Evolutionary conservation across 106 monocot genomes (phyloP), one percentile per base, ranked within the genome.

Genomic region (Iris macrosiphon): DNA sequence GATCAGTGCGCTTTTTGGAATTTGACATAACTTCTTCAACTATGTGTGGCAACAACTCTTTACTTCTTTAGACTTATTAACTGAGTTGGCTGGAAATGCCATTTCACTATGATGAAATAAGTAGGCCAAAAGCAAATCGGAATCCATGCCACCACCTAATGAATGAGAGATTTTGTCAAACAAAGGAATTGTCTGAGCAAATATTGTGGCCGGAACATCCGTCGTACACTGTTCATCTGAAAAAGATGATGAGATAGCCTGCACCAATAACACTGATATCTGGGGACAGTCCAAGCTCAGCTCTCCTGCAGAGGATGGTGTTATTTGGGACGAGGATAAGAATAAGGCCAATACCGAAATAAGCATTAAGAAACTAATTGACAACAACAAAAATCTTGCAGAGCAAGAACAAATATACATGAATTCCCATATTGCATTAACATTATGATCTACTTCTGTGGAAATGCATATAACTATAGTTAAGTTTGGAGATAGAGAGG

Each of bases 181-280:
- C 53, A 94, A 69, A 49, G 84, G 44, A 62, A 89, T 16, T 51
- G 85, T 75, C 79, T 73, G 77, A 47, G 64, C 79, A 73, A 79
- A 84, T 39, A 88, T 39, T 60, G 40, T 47, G 26, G 44, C 15
- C 2, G 94, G 81, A 14, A 81, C 47, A 31, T 69, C 58, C 28
- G 32, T 19, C 22, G 31, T 55, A 18, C 45, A 21, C 15, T 72
- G 40, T 55, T 76, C 58, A 46, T 51, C 42, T 33, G 75, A 79
- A 44, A 85, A 58, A 55, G 72, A 31, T 25, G 61, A 64, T 23
- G 85, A 70, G 37, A 89, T 64, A 49, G 62, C 73, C 35, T 89
- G 49, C 26, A 89, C 76, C 31, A 82, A 31, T 12, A 79, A 59
- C 23, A 73, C 81, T 32, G 63, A 62, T 20, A 74, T 69, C 39